Conservation (phyloP, 768 basidiomycete species). For the Termitomyces sp. region DNA sequence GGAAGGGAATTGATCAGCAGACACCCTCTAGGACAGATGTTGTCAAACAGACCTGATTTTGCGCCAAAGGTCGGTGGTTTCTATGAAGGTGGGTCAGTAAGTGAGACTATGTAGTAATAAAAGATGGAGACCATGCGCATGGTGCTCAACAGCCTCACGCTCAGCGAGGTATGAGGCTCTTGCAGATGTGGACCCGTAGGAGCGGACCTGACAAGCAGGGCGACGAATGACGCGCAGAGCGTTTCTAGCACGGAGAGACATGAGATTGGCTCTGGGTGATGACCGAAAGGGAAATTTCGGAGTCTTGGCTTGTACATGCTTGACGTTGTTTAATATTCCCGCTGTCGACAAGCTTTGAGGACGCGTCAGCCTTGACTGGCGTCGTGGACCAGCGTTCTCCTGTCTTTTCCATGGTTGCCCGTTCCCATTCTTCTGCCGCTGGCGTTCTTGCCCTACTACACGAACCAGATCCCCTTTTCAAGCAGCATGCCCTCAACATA, state of each 20-base stretch:
- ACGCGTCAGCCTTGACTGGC: slow-evolving; percentile 34
- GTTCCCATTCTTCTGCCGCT: slow-evolving; percentile 74
- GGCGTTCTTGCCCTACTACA: slow-evolving; percentile 89
- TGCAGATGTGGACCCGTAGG: slow-evolving; percentile 32
- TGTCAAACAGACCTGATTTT: slow-evolving; percentile 55
- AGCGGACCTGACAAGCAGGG: slow-evolving; percentile 32
- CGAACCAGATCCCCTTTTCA: slow-evolving; percentile 83
- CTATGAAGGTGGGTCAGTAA: slow-evolving; percentile 31
- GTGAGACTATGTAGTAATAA: neutral
- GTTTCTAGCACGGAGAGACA: slow-evolving; percentile 47
- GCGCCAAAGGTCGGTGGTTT: slow-evolving; percentile 77
- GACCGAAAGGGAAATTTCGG: slow-evolving; percentile 29
- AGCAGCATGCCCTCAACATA: slow-evolving; percentile 84
- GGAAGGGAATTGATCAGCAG: slow-evolving; percentile 13
- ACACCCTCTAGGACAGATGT: slow-evolving; percentile 9
- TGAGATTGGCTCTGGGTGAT: slow-evolving; percentile 17
- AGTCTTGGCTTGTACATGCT: slow-evolving; percentile 21
- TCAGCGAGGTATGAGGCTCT: slow-evolving; percentile 40
- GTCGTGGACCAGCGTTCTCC: slow-evolving; percentile 8
- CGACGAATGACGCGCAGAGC: slow-evolving; percentile 44
- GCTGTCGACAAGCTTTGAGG: slow-evolving; percentile 24
- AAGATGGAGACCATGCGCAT: slow-evolving; percentile 48
- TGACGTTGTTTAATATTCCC: slow-evolving; percentile 21
- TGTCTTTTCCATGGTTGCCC: slow-evolving; percentile 51
- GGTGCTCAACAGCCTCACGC: slow-evolving; percentile 53